Evolutionary conservation across 2,329 filamentous ascomycete species (phyloP).

Genomic region (Ambrosiella beaveri): DNA sequence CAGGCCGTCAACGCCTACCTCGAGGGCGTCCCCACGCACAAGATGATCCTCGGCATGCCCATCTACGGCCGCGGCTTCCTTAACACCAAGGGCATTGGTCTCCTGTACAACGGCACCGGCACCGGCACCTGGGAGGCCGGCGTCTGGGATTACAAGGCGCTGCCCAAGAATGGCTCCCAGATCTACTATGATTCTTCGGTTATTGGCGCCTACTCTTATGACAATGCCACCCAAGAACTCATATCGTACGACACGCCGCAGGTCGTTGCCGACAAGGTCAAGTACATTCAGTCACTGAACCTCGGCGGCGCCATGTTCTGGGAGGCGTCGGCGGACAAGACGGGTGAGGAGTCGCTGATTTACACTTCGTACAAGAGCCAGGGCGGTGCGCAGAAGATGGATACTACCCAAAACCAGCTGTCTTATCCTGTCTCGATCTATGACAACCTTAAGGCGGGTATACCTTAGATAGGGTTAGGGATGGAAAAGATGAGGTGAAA

Average conservation of each 20-base stretch:
- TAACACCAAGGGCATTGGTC: constrained; percentile 45
- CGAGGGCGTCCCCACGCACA: constrained; percentile 38
- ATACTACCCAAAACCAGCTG: constrained; percentile 31
- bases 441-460: constrained; percentile 31
- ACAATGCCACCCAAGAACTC: constrained; percentile 40
- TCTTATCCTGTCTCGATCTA: constrained; percentile 37
- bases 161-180: constrained; percentile 44
- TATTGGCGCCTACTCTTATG: constrained; percentile 55
- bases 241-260: constrained; percentile 54
- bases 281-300: constrained; percentile 42
- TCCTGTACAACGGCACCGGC: constrained; percentile 45
- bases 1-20: constrained; percentile 50
- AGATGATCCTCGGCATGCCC: constrained; percentile 64
- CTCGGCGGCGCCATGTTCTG: constrained; percentile 75
- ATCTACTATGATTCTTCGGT: constrained; percentile 39
- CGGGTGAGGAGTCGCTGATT: constrained; percentile 42
- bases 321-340: constrained; percentile 57
- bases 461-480: constrained; percentile 13
- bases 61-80: constrained; percentile 59
- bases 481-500: neutral
- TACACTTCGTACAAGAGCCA: constrained; percentile 25
- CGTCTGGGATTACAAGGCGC: constrained; percentile 65
- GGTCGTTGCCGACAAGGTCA: constrained; percentile 43
- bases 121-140: constrained; percentile 55
- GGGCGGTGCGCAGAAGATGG: constrained; percentile 25